Evolutionary conservation across 768 basidiomycete genomes (phyloP).

Genomic region (Amanita polypyramis): DNA sequence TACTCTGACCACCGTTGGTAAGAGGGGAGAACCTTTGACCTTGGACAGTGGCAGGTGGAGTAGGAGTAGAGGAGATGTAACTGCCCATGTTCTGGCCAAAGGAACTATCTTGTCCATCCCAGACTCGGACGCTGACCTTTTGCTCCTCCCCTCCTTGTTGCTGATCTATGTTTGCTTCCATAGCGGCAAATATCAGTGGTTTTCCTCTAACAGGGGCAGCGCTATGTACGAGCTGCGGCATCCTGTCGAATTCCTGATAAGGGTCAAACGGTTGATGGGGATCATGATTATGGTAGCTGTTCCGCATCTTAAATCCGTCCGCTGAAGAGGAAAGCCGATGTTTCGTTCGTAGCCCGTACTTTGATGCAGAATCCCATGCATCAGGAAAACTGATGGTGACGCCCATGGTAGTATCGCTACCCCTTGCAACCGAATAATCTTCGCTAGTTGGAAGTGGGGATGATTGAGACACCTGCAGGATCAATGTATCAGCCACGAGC

Average conservation of each 20-base stretch:
- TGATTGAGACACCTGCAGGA: neutral
- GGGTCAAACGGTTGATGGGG: slow-evolving; percentile 9
- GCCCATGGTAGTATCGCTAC: slow-evolving; percentile 8
- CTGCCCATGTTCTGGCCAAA: neutral
- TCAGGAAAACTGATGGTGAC: slow-evolving; percentile 3
- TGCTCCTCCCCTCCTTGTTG: slow-evolving; percentile 5
- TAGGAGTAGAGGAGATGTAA: too few species aligned
- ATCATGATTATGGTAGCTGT: slow-evolving; percentile 4
- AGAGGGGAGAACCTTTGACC: neutral
- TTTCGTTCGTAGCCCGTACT: slow-evolving; percentile 1
- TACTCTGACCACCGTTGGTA: neutral
- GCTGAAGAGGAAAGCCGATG: slow-evolving; percentile 4
- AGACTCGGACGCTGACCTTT: slow-evolving; percentile 4
- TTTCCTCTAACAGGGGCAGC: slow-evolving; percentile 27
- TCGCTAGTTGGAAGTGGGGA: neutral
- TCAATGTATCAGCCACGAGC: neutral
- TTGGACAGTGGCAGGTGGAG: neutral
- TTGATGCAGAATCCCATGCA: neutral
- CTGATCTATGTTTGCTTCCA: slow-evolving; percentile 20
- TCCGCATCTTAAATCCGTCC: slow-evolving; percentile 1
- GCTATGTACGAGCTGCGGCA: slow-evolving; percentile 10
- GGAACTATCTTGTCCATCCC: slow-evolving; percentile 7
- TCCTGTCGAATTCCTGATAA: slow-evolving; percentile 16
- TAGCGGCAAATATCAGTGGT: slow-evolving; percentile 57
- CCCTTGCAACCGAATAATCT: neutral